A percentile compares a stretch with the other conserved stretches of the same genome.
Evolutionary conservation across 2,329 filamentous ascomycete species (phyloP).

Genomic region (Aspergillus sp.): DNA sequence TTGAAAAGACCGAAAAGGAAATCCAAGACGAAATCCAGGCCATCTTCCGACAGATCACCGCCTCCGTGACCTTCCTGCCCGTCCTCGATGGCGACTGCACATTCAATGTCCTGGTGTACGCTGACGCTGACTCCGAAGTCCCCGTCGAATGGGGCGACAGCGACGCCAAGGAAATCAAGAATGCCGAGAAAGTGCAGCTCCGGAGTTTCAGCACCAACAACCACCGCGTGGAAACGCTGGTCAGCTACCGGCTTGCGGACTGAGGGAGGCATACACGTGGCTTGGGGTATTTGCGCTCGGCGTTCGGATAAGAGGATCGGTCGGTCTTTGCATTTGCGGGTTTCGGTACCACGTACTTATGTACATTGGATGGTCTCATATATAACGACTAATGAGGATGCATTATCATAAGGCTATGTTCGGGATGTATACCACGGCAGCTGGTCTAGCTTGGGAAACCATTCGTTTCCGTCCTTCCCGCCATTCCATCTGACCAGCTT

Average conservation of each 20-base stretch:
- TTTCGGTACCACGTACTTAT: slow-evolving; percentile 8
- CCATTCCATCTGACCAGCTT: slow-evolving; percentile 31
- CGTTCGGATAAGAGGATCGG: slow-evolving; percentile 14
- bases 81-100: slow-evolving; percentile 94
- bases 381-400: slow-evolving; percentile 17
- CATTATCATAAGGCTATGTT: slow-evolving; percentile 5
- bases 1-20: slow-evolving; percentile 84
- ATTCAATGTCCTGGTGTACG: slow-evolving; percentile 97
- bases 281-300: slow-evolving; percentile 16
- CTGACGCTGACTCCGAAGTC: slow-evolving; percentile 92
- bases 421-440: slow-evolving; percentile 29
- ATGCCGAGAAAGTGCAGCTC: slow-evolving; percentile 92
- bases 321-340: slow-evolving; percentile 18
- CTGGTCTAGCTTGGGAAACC: slow-evolving; percentile 24
- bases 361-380: slow-evolving; percentile 3
- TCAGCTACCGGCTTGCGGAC: slow-evolving; percentile 72
- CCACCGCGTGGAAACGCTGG: slow-evolving; percentile 90
- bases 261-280: slow-evolving; percentile 19
- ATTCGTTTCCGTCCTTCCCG: slow-evolving; percentile 21
- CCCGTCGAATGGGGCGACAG: slow-evolving; percentile 98
- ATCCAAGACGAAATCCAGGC: slow-evolving; percentile 95
- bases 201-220: slow-evolving; percentile 94
- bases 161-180: slow-evolving; percentile 92
- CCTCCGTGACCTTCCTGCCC: slow-evolving; percentile 92
- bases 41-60: slow-evolving; percentile 96